Percentiles rank a stretch among this genome's conserved stretches.
These are phyloP conservation scores for Rhodotorula sp. DNA, from an alignment of 1,284 basidiomycete species.

Conservation along the genomic window DNA sequence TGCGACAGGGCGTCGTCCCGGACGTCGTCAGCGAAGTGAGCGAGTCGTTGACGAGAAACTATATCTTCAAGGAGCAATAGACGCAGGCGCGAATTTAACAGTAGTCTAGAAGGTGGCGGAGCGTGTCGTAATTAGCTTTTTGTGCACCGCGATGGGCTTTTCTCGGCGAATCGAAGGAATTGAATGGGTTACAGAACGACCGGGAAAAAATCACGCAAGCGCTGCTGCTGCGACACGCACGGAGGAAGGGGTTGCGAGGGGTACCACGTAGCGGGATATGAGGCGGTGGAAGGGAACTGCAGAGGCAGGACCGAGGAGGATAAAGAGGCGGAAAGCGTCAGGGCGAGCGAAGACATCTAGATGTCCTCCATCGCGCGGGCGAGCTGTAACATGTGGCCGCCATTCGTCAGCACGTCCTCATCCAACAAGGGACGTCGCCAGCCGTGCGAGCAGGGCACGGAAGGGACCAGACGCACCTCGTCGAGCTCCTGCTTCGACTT, in stretches of 20 bases:
- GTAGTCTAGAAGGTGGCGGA: background rate
- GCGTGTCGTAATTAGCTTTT: background rate
- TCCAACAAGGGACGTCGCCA: too few species aligned
- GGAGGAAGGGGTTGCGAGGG: too few species aligned
- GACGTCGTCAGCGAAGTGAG: slow-evolving; percentile 19
- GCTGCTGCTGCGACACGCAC: too few species aligned
- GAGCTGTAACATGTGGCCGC: slow-evolving; percentile 13
- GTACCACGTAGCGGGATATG: too few species aligned
- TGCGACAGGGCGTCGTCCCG: slow-evolving; percentile 12
- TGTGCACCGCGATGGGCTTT: too few species aligned
- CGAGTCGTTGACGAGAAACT: slow-evolving; percentile 10
- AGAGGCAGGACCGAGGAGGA: background rate
- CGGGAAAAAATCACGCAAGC: too few species aligned
- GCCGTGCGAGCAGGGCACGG: slow-evolving; percentile 51
- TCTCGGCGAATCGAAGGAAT: too few species aligned
- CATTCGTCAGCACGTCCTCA: background rate
- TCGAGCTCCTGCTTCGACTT: slow-evolving; percentile 80
- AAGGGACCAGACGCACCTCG: slow-evolving; percentile 63
- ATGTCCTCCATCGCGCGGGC: slow-evolving; percentile 38
- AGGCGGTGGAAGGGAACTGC: too few species aligned
- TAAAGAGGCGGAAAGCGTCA: background rate
- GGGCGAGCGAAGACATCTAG: slow-evolving; percentile 9
- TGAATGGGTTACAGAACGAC: too few species aligned
- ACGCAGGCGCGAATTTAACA: too few species aligned
- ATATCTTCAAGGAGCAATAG: background rate